These are phyloP conservation scores for Amauroascus verrucosus DNA, from an alignment of 2,329 filamentous ascomycete species.

Conservation along the genomic window DNA sequence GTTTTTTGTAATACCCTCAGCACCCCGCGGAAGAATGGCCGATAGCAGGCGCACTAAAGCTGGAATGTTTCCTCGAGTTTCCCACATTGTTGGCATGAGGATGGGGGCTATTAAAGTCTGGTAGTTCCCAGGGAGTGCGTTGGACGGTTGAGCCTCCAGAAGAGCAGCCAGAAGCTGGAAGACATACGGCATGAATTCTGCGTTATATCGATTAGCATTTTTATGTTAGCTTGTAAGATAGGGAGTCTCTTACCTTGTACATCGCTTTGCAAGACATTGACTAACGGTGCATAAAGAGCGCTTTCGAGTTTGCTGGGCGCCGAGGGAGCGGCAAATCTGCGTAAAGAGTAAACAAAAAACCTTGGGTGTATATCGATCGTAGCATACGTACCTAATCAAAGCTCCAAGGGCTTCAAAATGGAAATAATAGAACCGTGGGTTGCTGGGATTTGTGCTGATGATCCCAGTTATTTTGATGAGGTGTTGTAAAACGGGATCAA, in stretches of 20 bases:
- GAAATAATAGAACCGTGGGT: constrained; percentile 96
- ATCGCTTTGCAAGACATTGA: constrained; percentile 66
- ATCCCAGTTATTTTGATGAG: constrained; percentile 82
- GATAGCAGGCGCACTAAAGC: constrained; percentile 76
- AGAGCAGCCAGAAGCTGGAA: constrained; percentile 92
- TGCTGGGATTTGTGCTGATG: constrained; percentile 90
- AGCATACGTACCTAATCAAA: constrained; percentile 52
- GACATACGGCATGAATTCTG: constrained; percentile 90
- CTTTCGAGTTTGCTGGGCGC: constrained; percentile 67
- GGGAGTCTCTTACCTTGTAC: constrained; percentile 55
- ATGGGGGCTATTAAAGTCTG: constrained; percentile 67
- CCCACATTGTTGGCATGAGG: constrained; percentile 75
- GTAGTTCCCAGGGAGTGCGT: constrained; percentile 71
- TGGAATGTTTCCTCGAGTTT: constrained; percentile 83
- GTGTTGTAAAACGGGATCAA: constrained; percentile 70
- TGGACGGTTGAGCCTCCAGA: constrained; percentile 71
- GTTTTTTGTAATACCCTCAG: constrained; percentile 60
- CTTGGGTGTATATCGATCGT: not conserved
- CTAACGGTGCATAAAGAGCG: constrained; percentile 73
- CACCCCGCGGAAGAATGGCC: constrained; percentile 70
- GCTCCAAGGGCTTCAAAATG: constrained; percentile 93
- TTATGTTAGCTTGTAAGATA: not conserved
- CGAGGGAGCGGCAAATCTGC: constrained; percentile 54
- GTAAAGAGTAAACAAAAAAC: constrained; percentile 13
- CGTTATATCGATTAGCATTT: constrained; percentile 19